Evolutionary conservation across 1,284 basidiomycete genomes (phyloP), one percentile per base, ranked within the genome.

Genomic region (Rhizoctonia solani): DNA sequence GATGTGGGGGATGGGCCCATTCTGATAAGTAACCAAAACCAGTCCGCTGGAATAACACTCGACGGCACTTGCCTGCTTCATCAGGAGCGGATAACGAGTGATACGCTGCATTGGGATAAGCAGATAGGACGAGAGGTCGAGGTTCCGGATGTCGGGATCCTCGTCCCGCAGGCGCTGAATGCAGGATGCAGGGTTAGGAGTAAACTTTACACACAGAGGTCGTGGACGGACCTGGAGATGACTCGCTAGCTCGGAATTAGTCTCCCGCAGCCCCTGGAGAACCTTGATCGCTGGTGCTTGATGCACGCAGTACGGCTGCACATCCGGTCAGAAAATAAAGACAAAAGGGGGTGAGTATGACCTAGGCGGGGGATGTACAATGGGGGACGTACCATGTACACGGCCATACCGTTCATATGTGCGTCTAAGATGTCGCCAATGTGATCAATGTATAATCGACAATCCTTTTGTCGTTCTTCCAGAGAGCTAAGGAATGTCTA

Each of bases 71-170:
- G 85, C 87, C 78, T 94, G 92, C 66, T 87, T 86, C 70, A 97
- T 87, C 32, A 98, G 81, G 0, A 98, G 81, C 0, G 95, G 95
- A 75, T 97, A 98, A 68, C 93, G 83, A 0, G 95, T 96, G 61
- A 97, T 87, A 13, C 95, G 87, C 86, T 98, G 95, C 95, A 98
- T 98, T 0, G 95, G 95, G 19, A 88, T 88, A 4, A 98, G 85
- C 37, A 98, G 78, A 77, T 95, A 98, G 72, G 91, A 93, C 0
- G 93, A 92, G 5, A 98, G 78, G 74, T 98, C 95, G 13, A 98
- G 79, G 71, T 89, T 93, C 56, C 95, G 82, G 3, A 89, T 87
- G 1, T 84, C 78, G 1, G 92, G 88, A 71, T 93, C 87, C 25
- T 82, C 83, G 69, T 90, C 86, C 58, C 89, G 82, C 14, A 93